Percentiles rank a stretch among this genome's conserved stretches.
Conservation (phyloP, 192 early-diverging fungal species). For the Podila verticillata region DNA sequence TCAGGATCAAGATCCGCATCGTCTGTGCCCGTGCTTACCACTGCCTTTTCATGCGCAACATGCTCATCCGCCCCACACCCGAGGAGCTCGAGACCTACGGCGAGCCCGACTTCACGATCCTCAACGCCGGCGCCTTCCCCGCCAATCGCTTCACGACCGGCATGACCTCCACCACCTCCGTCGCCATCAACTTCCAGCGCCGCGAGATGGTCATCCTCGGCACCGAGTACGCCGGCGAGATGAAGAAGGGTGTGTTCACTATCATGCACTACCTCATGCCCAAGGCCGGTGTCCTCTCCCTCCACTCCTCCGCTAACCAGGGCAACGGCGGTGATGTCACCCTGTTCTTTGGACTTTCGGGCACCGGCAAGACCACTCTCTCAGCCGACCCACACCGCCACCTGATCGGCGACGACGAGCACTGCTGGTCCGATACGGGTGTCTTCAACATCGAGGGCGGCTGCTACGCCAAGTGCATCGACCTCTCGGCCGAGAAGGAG, state of each 20-base stretch:
- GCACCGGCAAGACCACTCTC: slow-evolving; percentile 97
- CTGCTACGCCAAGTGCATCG: slow-evolving; percentile 97
- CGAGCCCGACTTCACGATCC: slow-evolving; percentile 95
- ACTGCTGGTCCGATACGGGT: slow-evolving; percentile 95
- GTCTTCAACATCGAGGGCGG: slow-evolving; percentile 99
- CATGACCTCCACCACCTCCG: slow-evolving; percentile 93
- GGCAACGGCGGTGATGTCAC: slow-evolving; percentile 91
- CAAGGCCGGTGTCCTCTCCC: slow-evolving; percentile 85
- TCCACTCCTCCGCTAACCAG: slow-evolving; percentile 95
- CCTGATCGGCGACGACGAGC: slow-evolving; percentile 98
- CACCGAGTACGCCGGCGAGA: slow-evolving; percentile 97
- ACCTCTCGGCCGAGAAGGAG: slow-evolving; percentile 94
- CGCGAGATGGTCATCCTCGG: slow-evolving; percentile 96
- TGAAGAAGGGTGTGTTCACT: slow-evolving; percentile 98
- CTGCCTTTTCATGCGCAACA: slow-evolving; percentile 97
- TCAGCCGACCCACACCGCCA: slow-evolving; percentile 91
- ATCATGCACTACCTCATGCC: slow-evolving; percentile 99
- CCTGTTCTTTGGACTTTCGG: slow-evolving; percentile 96
- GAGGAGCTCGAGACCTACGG: slow-evolving; percentile 91
- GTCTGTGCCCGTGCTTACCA: slow-evolving; percentile 95
- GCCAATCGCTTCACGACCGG: slow-evolving; percentile 92
- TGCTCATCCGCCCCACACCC: slow-evolving; percentile 94
- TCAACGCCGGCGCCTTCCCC: slow-evolving; percentile 94
- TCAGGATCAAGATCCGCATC: slow-evolving; percentile 94
- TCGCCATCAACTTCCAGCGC: slow-evolving; percentile 91